Base-by-base conservation (phyloP, 257 asterid genomes). In the Petrea volubilis region DNA sequence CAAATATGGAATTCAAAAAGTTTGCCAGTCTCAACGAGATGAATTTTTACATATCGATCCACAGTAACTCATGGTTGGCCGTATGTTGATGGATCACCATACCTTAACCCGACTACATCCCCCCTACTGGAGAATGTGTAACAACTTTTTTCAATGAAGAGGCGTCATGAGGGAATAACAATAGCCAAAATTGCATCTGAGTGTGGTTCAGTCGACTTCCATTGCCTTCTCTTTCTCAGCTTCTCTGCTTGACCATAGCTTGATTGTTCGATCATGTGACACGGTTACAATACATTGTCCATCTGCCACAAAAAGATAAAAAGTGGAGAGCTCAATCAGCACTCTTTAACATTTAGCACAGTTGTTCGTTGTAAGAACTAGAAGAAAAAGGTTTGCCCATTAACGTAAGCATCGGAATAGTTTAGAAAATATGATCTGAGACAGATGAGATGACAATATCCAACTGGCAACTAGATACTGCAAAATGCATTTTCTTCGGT, bases 221-320 rank as follows among this genome's bases (percentile, higher is more conserved):
- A 89, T 94, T 33, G 60, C 77, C 75, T 78, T 83, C 29, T 87
- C 97, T 78, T 81, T 86, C 76, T 82, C 95, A 4, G 74, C 66
- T 61, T 81, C 85, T 66, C 84, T 88, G 74, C 76, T 80, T 14
- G 98, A 78, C 97, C 97, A 94, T 18, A 87, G 77, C 81, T 94
- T 94, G 78, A 94, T 94, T 11, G 97, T 85, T 11, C 98, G 93
- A 79, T 94, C 99, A 43, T 94, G 95, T 38, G 98, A 94, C 64
- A 94, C 98, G 3, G 99, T 89, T 14, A 83, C 87, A 59, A 94
- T 66, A 73, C 50, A 69, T 52, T 85, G 97, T 28, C 99, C 98
- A 85, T 91, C 99, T 94, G 82, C 71, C 66, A 63, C 49, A 47
- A n/a, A 24, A 60, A 31, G n/a, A 23, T 31, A 46, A 50, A 11